Percentiles rank a stretch among this genome's conserved stretches.
phyloP scores from a whole-genome alignment of 345 rosid genomes.

The Reutealis trisperma region DNA sequence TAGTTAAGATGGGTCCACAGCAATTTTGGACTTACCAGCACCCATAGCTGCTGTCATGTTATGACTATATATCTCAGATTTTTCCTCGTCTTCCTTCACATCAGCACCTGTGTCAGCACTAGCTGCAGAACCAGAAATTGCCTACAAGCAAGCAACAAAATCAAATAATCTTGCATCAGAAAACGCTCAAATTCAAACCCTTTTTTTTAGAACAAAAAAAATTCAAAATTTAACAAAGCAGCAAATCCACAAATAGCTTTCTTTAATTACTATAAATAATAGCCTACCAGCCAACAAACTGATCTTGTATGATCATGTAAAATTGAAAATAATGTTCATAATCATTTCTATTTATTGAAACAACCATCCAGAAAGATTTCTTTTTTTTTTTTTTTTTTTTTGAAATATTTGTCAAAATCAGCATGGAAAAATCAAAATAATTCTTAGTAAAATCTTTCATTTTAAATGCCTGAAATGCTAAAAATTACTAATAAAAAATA shows the following conservation, averaged over 20 bases:
- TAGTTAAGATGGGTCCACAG: slow-evolving; percentile 8
- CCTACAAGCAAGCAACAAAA: slow-evolving; percentile 40
- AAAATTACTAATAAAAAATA: not conserved
- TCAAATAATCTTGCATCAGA: not conserved
- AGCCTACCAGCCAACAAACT: not conserved
- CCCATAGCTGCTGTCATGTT: slow-evolving; percentile 99
- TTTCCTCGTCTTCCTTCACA: slow-evolving; percentile 42
- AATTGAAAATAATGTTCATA: not conserved
- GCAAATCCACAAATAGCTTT: not conserved
- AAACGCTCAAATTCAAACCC: not conserved
- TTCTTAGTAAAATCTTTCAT: too few species aligned
- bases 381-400: too few species aligned
- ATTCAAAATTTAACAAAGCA: not conserved
- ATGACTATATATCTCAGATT: slow-evolving; percentile 75
- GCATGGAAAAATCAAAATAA: not conserved
- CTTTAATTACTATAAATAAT: not conserved
- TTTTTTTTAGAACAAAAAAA: too few species aligned
- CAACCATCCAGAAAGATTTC: not conserved
- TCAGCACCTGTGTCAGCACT: slow-evolving; percentile 53
- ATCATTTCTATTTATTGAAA: too few species aligned
- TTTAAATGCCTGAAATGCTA: too few species aligned
- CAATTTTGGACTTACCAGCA: slow-evolving; percentile 58
- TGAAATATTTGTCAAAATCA: too few species aligned
- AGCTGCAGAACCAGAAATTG: slow-evolving; percentile 61
- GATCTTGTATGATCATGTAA: not conserved